Evolutionary conservation across 2,329 filamentous ascomycete genomes (phyloP).

Genomic region (Aspergillus vadensis): DNA sequence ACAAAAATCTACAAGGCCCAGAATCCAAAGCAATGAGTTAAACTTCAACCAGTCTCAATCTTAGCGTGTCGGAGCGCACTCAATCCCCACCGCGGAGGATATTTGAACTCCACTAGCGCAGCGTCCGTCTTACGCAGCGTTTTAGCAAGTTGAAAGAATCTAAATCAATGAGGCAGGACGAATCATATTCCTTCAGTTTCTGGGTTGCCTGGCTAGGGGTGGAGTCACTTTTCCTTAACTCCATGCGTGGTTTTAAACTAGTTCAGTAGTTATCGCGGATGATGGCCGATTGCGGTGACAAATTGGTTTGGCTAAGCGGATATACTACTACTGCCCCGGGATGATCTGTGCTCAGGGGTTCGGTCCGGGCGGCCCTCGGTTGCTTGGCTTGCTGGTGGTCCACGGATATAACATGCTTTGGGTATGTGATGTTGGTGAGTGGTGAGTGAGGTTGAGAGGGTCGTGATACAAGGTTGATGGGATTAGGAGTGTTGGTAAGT

Average conservation of each 20-base stretch:
- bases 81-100: neutral
- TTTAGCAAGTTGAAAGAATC: neutral
- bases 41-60: slow-evolving; percentile 1
- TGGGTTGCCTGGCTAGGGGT: neutral
- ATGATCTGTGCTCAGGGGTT: slow-evolving; percentile 9
- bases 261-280: neutral
- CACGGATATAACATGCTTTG: neutral
- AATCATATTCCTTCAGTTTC: neutral
- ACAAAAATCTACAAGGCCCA: neutral
- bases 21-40: neutral
- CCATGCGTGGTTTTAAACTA: neutral
- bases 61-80: neutral
- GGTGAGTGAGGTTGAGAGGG: neutral
- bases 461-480: neutral
- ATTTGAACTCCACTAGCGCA: neutral
- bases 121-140: neutral
- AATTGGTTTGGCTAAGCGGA: slow-evolving; percentile 7
- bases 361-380: slow-evolving; percentile 2
- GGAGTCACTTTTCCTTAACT: neutral
- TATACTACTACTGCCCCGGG: neutral
- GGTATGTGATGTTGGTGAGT: neutral
- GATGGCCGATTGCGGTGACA: slow-evolving; percentile 1
- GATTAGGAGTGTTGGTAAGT: neutral
- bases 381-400: slow-evolving; percentile 1
- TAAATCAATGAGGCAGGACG: neutral